Percentiles rank a stretch among this genome's conserved stretches.
Evolutionary conservation across 1,139 yeast genomes (phyloP).

Genomic region (Pichia sp.): DNA sequence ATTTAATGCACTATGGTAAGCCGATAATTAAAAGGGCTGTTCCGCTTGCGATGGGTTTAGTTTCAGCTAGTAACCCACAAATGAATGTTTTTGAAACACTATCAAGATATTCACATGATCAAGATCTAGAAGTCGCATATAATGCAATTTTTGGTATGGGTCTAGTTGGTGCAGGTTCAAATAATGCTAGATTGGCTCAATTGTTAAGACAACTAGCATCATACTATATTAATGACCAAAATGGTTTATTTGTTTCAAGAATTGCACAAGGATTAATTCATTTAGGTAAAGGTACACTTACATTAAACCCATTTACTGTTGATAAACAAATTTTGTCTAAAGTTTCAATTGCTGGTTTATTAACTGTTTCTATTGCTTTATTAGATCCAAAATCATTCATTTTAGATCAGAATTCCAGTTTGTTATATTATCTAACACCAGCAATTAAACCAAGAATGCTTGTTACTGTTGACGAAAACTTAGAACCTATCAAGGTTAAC

Average conservation of each 20-base stretch:
- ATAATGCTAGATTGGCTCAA: conserved; percentile 96
- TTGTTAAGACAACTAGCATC: conserved; percentile 89
- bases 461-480: conserved; percentile 83
- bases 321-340: conserved; percentile 86
- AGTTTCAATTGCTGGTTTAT: conserved; percentile 82
- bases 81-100: conserved; percentile 96
- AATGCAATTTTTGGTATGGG: conserved; percentile 98
- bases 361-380: conserved; percentile 79
- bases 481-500: conserved; percentile 86
- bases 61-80: conserved; percentile 90
- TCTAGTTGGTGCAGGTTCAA: conserved; percentile 96
- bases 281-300: conserved; percentile 91
- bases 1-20: conserved; percentile 96
- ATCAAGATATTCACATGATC: conserved; percentile 93
- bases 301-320: conserved; percentile 82
- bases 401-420: conserved; percentile 50
- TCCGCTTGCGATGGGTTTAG: conserved; percentile 95
- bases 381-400: conserved; percentile 76
- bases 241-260: conserved; percentile 87
- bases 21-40: conserved; percentile 89
- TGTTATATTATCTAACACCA: conserved; percentile 81
- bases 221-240: conserved; percentile 86
- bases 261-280: conserved; percentile 93
- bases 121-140: conserved; percentile 89
- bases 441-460: conserved; percentile 92